Evolutionary conservation across 2,329 filamentous ascomycete genomes (phyloP).

Genomic region (Cadophora luteo-olivacea): DNA sequence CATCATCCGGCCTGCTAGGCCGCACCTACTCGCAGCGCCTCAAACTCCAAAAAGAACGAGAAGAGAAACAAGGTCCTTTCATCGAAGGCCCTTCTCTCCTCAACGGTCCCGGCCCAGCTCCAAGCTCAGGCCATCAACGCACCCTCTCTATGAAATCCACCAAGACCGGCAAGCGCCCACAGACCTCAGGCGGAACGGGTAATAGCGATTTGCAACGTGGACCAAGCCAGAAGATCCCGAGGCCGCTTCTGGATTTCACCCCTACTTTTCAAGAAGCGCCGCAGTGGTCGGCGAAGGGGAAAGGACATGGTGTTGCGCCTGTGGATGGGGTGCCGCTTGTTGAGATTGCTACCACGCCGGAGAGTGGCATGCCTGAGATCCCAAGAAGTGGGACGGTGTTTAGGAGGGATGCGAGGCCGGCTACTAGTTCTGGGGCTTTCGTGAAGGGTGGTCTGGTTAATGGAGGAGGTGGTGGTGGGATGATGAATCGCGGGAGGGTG

Average conservation of each 20-base stretch:
- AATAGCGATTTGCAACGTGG: constrained; percentile 25
- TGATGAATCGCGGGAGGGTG: constrained; percentile 22
- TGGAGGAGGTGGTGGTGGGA: constrained; percentile 5
- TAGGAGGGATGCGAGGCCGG: constrained; percentile 33
- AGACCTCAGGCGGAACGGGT: constrained; percentile 5
- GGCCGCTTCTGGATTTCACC: constrained; percentile 73
- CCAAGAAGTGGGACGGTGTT: constrained; percentile 37
- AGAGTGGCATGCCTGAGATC: constrained; percentile 30
- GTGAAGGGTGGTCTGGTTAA: constrained; percentile 16
- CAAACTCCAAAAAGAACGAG: constrained; percentile 39
- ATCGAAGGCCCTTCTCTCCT: constrained; percentile 56
- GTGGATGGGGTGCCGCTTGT: constrained; percentile 53
- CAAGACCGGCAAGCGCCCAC: constrained; percentile 20
- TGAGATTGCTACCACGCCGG: constrained; percentile 49
- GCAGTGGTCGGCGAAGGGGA: constrained; percentile 59
- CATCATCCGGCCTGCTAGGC: constrained; percentile 54
- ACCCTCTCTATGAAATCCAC: constrained; percentile 35
- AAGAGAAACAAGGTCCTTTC: constrained; percentile 21
- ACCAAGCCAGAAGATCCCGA: constrained; percentile 40
- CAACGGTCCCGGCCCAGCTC: constrained; percentile 47
- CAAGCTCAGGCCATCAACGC: constrained; percentile 35
- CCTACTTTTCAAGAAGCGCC: constrained; percentile 69
- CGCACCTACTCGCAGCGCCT: constrained; percentile 56
- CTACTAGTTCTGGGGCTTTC: constrained; percentile 12
- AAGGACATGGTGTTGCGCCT: constrained; percentile 55